phyloP scores from a whole-genome alignment of 2,329 filamentous ascomycete species.

The Chaetomiaceae sp. region DNA sequence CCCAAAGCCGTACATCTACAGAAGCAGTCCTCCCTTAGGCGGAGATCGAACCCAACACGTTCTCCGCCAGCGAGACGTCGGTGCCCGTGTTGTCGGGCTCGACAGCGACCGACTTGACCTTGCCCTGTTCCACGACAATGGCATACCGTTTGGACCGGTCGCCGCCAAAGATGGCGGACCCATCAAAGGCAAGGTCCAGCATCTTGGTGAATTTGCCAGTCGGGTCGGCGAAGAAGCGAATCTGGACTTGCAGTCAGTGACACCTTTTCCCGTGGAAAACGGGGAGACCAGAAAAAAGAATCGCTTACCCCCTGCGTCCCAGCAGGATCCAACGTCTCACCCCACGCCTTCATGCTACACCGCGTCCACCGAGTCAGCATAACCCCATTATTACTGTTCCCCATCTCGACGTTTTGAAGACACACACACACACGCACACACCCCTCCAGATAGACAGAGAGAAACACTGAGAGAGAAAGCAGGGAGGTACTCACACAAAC shows the following conservation, averaged over 20 bases:
- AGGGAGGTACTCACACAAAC: constrained; percentile 66
- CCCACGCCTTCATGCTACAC: constrained; percentile 84
- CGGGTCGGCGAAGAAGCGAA: constrained; percentile 85
- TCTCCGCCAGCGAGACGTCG: constrained; percentile 45
- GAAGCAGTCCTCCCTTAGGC: neutral
- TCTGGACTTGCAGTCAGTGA: constrained; percentile 41
- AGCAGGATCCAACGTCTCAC: constrained; percentile 67
- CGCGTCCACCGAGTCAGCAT: neutral
- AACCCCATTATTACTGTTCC: no score
- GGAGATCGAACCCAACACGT: constrained; percentile 37
- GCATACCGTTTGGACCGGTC: constrained; percentile 84
- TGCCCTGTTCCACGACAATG: constrained; percentile 75
- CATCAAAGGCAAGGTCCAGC: constrained; percentile 79
- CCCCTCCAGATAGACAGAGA: no score
- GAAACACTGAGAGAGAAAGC: no score
- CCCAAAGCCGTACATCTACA: no score
- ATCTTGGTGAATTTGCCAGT: constrained; percentile 74
- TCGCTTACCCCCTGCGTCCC: constrained; percentile 68
- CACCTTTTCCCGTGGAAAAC: no score
- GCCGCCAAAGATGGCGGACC: constrained; percentile 72
- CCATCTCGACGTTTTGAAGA: no score
- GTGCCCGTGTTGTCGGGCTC: constrained; percentile 87
- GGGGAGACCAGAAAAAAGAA: neutral
- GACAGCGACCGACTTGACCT: constrained; percentile 73
- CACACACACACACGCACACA: no score